Percentiles rank a stretch among this genome's conserved stretches.
These are phyloP conservation scores for Trypanosoma mega DNA, from an alignment of 208 protist species.

Conservation along the genomic window DNA sequence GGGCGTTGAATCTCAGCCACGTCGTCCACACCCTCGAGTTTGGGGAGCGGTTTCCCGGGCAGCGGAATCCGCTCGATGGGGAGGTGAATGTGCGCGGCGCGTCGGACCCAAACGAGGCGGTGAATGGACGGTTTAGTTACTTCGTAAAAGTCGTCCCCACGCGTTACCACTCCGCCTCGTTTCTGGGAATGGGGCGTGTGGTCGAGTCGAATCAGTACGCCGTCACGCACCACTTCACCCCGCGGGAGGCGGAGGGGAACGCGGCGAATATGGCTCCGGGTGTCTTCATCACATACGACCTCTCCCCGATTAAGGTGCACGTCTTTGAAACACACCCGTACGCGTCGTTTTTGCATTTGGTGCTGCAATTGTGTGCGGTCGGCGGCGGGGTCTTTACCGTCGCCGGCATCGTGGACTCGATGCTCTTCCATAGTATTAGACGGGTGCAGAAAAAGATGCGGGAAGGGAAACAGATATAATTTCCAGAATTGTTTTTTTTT, in stretches of 20 bases:
- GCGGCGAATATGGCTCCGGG: conserved; percentile 43
- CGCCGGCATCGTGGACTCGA: conserved; percentile 50
- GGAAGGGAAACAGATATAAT: conserved; percentile 48
- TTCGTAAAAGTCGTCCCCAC: conserved; percentile 87
- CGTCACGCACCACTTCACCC: conserved; percentile 82
- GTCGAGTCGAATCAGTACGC: conserved; percentile 89
- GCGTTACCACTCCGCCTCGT: conserved; percentile 48
- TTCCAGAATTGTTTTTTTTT: background rate
- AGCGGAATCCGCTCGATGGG: conserved; percentile 76
- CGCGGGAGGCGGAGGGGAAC: background rate
- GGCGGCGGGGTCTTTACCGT: conserved; percentile 69
- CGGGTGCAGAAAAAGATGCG: conserved; percentile 38
- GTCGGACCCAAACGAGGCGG: conserved; percentile 21
- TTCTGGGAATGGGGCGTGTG: conserved; percentile 26
- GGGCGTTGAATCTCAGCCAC: conserved; percentile 74
- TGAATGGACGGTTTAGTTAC: conserved; percentile 86
- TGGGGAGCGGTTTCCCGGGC: conserved; percentile 67
- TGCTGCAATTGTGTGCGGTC: conserved; percentile 70
- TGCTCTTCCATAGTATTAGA: conserved; percentile 46
- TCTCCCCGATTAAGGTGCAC: conserved; percentile 79
- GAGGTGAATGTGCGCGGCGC: conserved; percentile 29
- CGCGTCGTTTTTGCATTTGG: conserved; percentile 52
- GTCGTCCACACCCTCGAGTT: conserved; percentile 80
- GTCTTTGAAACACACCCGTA: conserved; percentile 52
- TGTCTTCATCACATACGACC: conserved; percentile 89